These are phyloP conservation scores for Sisymbrium altissimum DNA, from an alignment of 345 rosid genomes.

Conservation along the genomic window DNA sequence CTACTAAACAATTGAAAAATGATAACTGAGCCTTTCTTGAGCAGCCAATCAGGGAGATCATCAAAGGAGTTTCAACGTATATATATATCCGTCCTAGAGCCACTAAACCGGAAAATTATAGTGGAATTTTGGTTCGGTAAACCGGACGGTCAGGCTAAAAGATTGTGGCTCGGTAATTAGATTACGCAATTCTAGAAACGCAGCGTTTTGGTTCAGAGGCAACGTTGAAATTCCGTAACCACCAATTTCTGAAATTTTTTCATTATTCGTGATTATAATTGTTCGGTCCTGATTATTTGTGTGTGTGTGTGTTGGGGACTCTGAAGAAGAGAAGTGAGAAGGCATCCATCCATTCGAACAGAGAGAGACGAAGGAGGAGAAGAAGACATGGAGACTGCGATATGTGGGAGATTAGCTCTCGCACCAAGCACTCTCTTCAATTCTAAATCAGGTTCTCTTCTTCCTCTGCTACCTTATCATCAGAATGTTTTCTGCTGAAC, in stretches of 20 bases:
- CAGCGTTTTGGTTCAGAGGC: conserved; percentile 12
- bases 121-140: no score
- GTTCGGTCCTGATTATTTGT: conserved; percentile 27
- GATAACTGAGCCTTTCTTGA: neutral
- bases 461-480: neutral
- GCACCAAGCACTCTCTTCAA: conserved; percentile 59
- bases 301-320: neutral
- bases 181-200: no score
- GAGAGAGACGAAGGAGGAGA: neutral
- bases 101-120: no score
- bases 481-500: neutral
- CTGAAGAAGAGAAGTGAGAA: conserved; percentile 13
- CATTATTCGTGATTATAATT: conserved; percentile 17
- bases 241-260: neutral
- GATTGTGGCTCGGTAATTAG: no score
- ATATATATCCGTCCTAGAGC: no score
- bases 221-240: conserved; percentile 22
- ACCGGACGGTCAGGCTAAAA: no score
- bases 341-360: conserved; percentile 21
- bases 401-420: conserved; percentile 74
- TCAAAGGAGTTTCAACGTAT: no score
- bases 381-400: conserved; percentile 58
- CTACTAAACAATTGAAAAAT: no score
- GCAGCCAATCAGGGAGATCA: no score
- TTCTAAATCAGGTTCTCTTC: conserved; percentile 51